These are phyloP conservation scores for Torulaspora gathmanii DNA, from an alignment of 805 yeast genomes.

Conservation along the genomic window DNA sequence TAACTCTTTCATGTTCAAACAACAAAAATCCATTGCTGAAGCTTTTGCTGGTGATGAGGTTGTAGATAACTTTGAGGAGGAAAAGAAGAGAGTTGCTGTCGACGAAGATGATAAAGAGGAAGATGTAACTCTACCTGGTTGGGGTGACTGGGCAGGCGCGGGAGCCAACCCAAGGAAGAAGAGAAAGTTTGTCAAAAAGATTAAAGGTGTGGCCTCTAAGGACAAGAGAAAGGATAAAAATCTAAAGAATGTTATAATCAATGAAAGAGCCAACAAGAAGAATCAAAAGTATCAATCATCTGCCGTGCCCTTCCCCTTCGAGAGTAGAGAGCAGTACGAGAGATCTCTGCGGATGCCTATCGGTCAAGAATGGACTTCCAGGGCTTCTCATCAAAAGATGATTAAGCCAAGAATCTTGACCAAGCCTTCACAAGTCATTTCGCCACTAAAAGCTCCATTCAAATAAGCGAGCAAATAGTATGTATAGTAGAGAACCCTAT, in stretches of 20 bases:
- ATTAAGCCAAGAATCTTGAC: conserved; percentile 85
- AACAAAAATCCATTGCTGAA: conserved; percentile 74
- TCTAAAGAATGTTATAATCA: conserved; percentile 77
- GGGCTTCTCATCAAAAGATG: conserved; percentile 77
- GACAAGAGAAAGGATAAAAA: conserved; percentile 75
- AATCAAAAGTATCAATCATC: conserved; percentile 78
- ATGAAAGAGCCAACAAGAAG: conserved; percentile 81
- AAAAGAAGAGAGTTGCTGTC: conserved; percentile 58
- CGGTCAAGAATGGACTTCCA: conserved; percentile 94
- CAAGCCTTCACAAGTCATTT: conserved; percentile 84
- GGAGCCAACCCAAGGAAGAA: conserved; percentile 44
- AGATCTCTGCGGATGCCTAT: conserved; percentile 91
- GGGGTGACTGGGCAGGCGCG: conserved; percentile 97
- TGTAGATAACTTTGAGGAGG: conserved; percentile 67
- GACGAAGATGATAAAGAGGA: conserved; percentile 87
- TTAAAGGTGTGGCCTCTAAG: conserved; percentile 68
- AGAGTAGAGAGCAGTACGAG: conserved; percentile 90
- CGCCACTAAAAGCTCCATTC: conserved; percentile 86
- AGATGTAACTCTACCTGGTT: conserved; percentile 87
- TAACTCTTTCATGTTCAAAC: conserved; percentile 58
- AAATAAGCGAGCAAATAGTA: conserved; percentile 36
- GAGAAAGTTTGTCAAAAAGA: conserved; percentile 61
- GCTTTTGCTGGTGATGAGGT: conserved; percentile 99
- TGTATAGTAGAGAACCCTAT: conserved; percentile 2
- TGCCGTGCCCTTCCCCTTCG: conserved; percentile 93